Evolutionary conservation across 495 filamentous ascomycete species (phyloP), one percentile per base, ranked within the genome.

Genomic region (Hypoxylon lenormandii): DNA sequence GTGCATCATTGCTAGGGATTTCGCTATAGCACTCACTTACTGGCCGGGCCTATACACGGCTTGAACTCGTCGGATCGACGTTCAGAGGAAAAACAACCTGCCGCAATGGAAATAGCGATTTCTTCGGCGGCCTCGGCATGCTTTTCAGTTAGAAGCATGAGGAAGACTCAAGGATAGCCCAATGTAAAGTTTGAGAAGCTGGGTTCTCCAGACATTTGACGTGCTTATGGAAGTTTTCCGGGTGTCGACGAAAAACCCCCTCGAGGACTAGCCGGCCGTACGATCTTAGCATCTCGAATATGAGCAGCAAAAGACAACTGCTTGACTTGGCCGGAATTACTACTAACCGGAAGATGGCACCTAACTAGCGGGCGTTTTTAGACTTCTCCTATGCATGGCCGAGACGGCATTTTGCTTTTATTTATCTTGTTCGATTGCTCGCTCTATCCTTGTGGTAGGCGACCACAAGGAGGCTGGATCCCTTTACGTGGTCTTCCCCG

Each of bases 381-480:
- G 78, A 79, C 75, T 79, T 79, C 76, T 76, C 73, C 77, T 80
- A 77, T 83, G 78, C 80, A 82, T 82, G 78, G 80, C 78, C 64
- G 71, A 76, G 76, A 76, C 56, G 73, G 74, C 74, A 70, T 73
- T 74, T 74, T 77, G 69, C 69, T 78, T 75, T 72, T 75, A 70
- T 62, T 69, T 74, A 66, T 76, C 66, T 75, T 77, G 70, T 75
- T 73, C 76, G 71, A 72, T 76, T 72, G 75, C 72, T 77, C 72
- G 73, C 71, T 72, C 75, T 69, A 58, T 75, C 75, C 74, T 70
- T 72, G 78, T 80, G 79, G 80, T 77, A 65, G 76, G 69, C 59
- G 65, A 75, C 76, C 79, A 78, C 76, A 64, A 72, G 74, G 67
- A 70, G 72, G 72, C 72, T 74, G 70, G 70, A 65, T 64, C 66